Base-by-base conservation (phyloP, 768 basidiomycete genomes). In the Lentinula sp. region DNA sequence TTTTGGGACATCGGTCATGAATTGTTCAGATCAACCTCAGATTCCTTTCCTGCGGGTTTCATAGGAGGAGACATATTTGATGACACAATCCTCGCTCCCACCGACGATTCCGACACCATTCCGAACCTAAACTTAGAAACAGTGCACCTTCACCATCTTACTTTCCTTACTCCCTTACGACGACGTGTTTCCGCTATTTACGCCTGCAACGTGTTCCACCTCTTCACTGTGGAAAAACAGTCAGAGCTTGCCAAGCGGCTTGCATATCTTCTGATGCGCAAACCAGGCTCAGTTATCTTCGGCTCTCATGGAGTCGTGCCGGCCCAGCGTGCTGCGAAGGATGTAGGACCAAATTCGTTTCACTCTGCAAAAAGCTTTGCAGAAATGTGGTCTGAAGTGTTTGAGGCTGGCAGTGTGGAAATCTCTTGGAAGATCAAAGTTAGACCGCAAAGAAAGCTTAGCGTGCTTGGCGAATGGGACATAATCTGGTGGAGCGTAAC, bases 1-100 rank as follows among this genome's bases (percentile, higher is more conserved):
- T 83, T 84, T 63, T 88, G 85, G 86, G 75, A 82, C 4, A 73
- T 80, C 4, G 87, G 87, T 1, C 85, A 88, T 63, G 74, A 81
- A 46, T 74, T 89, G 15, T 90, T 87, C 72, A 77, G 69, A 54
- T 77, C 81, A 3, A 82, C 75, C 0, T 77, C 80, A 0, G 71
- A 78, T 42, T 75, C 78, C 0, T 87, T 84, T 69, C 81, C 84
- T 1, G 82, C 76, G 0, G 68, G 73, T 0, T 88, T 89, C 66
- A 57, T 88, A 15, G 70, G 76, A 12, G 87, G 86, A 0, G 79
- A 89, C 62, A 75, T 70, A 0, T 79, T 88, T 51, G 77, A 85
- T 61, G 70, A 77, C 6, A 61, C 64, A 4, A 43, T 43, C 2
- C 72, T 81, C 6, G 35, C 48, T 41, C 55, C 74, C 69, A 6